These are phyloP conservation scores for Penicillium italicum DNA, from an alignment of 2,329 filamentous ascomycete species.

Conservation along the genomic window DNA sequence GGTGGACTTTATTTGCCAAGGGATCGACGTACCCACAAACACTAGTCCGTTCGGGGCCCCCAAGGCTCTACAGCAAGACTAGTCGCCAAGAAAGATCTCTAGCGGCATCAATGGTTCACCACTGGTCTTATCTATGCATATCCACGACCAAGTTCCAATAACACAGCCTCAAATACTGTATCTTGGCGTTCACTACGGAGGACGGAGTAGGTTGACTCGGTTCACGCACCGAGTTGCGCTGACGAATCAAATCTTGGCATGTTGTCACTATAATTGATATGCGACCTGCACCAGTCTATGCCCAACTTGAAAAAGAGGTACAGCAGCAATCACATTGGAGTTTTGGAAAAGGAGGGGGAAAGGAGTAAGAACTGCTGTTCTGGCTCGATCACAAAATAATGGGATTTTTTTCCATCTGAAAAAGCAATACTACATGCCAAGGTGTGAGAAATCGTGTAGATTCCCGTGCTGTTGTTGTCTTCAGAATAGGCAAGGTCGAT, in stretches of 20 bases:
- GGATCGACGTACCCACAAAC: constrained; percentile 14
- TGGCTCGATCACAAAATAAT: neutral
- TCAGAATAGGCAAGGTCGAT: neutral
- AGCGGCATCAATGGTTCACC: constrained; percentile 10
- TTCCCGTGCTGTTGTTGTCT: neutral
- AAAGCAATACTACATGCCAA: constrained; percentile 6
- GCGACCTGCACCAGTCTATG: neutral
- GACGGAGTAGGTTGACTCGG: neutral
- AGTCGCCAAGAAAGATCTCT: constrained; percentile 16
- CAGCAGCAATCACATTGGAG: neutral
- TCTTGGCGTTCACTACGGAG: constrained; percentile 5
- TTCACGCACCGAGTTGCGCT: neutral
- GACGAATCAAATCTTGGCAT: constrained; percentile 6
- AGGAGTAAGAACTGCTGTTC: neutral
- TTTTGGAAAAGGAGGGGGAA: too few relatives aligned
- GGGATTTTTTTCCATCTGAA: neutral
- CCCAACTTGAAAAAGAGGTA: neutral
- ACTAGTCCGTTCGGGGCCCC: constrained; percentile 10
- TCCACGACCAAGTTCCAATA: neutral
- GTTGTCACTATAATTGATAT: neutral
- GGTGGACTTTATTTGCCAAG: constrained; percentile 17
- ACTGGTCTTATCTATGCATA: constrained; percentile 10
- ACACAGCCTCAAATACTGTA: constrained; percentile 16
- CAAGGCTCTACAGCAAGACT: constrained; percentile 5
- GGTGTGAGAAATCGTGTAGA: neutral